Conservation (phyloP, 2,329 filamentous ascomycete species). For the Anisogramma anomala region DNA sequence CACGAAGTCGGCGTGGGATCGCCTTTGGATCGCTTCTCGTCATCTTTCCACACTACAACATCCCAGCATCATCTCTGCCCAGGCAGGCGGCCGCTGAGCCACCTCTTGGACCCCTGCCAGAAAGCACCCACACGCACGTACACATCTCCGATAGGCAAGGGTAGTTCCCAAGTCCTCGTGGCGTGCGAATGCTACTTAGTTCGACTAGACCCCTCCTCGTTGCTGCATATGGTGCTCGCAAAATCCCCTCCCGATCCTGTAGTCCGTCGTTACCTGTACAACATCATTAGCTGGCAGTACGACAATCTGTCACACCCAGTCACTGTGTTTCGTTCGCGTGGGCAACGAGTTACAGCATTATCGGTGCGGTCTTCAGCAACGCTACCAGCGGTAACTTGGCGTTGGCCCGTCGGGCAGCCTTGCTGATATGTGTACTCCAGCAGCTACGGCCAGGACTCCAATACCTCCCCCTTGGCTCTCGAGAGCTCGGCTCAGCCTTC, state of each 20-base stretch:
- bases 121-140: background rate
- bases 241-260: conserved; percentile 28
- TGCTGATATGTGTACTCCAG: conserved; percentile 21
- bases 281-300: conserved; percentile 35
- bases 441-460: conserved; percentile 46
- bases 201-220: conserved; percentile 10
- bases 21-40: too few relatives aligned
- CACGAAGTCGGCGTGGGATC: background rate
- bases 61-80: conserved; percentile 2
- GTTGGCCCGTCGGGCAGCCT: conserved; percentile 16
- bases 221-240: conserved; percentile 21
- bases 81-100: conserved; percentile 9
- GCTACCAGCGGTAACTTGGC: conserved; percentile 16
- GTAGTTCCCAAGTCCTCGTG: conserved; percentile 11
- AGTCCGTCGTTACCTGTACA: conserved; percentile 29
- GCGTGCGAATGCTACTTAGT: conserved; percentile 11
- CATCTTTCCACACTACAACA: background rate
- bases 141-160: conserved; percentile 9
- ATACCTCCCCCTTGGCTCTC: conserved; percentile 40
- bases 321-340: conserved; percentile 17
- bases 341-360: conserved; percentile 18
- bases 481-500: conserved; percentile 40
- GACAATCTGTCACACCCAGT: conserved; percentile 22
- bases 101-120: background rate
- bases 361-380: conserved; percentile 16